A percentile compares a stretch with the other conserved stretches of the same genome.
Evolutionary conservation across 1,139 yeast genomes (phyloP).

Genomic region (Hansenula sp.): DNA sequence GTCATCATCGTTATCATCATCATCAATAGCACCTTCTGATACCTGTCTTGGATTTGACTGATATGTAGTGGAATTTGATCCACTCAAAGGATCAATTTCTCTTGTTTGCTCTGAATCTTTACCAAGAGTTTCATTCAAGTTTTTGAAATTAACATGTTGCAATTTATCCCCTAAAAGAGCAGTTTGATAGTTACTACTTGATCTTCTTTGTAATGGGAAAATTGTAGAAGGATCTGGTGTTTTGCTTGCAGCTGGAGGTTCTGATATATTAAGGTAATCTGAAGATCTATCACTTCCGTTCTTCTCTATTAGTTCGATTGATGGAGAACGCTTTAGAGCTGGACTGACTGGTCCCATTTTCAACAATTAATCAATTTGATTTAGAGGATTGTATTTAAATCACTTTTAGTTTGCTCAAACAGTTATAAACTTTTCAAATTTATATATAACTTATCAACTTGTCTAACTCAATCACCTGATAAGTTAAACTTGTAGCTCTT

Average conservation of each 20-base stretch:
- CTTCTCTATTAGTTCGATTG: background rate
- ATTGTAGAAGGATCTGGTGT: slow-evolving; percentile 10
- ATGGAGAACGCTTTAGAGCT: background rate
- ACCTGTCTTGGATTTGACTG: background rate
- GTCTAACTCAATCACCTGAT: too few species aligned
- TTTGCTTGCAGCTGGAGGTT: slow-evolving; percentile 13
- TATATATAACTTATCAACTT: too few species aligned
- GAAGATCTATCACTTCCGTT: slow-evolving; percentile 3
- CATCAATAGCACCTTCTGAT: background rate
- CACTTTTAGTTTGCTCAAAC: too few species aligned
- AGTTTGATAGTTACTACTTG: slow-evolving; percentile 12
- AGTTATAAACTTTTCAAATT: too few species aligned
- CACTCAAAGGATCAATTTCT: too few species aligned
- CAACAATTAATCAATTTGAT: too few species aligned
- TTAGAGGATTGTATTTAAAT: too few species aligned
- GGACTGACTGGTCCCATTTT: background rate
- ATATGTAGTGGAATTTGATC: background rate
- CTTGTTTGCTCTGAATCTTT: too few species aligned
- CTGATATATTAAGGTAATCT: slow-evolving; percentile 7
- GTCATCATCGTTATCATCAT: slow-evolving; percentile 2
- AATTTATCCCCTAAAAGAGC: slow-evolving; percentile 8
- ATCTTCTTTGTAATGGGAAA: slow-evolving; percentile 11
- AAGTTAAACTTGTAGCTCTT: too few species aligned
- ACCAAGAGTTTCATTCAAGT: background rate
- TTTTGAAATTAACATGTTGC: background rate